phyloP scores from a whole-genome alignment of 2,329 filamentous ascomycete species.

The Onygenales sp. region DNA sequence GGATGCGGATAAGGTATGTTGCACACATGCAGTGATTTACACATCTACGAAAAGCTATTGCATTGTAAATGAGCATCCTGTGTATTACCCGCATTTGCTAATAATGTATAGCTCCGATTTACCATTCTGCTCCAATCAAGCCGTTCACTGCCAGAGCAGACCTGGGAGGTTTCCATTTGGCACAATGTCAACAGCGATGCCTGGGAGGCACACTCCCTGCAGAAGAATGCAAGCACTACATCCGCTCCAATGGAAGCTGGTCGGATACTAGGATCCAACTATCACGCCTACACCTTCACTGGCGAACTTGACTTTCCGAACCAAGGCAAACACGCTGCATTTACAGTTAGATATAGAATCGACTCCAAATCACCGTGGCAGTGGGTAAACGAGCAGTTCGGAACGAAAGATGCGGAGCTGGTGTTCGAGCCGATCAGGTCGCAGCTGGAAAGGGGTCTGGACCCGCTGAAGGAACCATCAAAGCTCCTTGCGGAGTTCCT shows the following conservation, averaged over 20 bases:
- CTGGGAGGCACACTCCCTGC: conserved; percentile 52
- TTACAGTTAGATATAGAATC: conserved; percentile 36
- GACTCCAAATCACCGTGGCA: conserved; percentile 29
- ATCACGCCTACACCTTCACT: conserved; percentile 26
- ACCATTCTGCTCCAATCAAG: conserved; percentile 62
- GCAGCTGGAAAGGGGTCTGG: background rate
- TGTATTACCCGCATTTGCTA: conserved; percentile 3
- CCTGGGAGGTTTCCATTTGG: conserved; percentile 71
- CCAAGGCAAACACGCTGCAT: conserved; percentile 23
- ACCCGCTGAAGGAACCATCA: conserved; percentile 6
- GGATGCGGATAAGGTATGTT: conserved; percentile 5
- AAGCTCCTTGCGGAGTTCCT: conserved; percentile 23
- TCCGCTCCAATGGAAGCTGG: conserved; percentile 22
- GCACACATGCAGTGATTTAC: background rate
- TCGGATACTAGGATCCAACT: conserved; percentile 13
- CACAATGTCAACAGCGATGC: conserved; percentile 50
- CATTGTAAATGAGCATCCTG: background rate
- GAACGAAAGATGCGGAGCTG: conserved; percentile 32
- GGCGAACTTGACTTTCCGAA: conserved; percentile 21
- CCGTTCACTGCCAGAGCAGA: conserved; percentile 41
- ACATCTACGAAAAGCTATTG: background rate
- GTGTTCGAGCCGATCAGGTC: conserved; percentile 24
- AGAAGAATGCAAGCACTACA: conserved; percentile 23
- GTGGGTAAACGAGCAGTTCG: conserved; percentile 35
- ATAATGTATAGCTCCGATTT: conserved; percentile 44